These are phyloP conservation scores for Ottelia alismoides DNA, from an alignment of 106 monocot species.

Conservation along the genomic window DNA sequence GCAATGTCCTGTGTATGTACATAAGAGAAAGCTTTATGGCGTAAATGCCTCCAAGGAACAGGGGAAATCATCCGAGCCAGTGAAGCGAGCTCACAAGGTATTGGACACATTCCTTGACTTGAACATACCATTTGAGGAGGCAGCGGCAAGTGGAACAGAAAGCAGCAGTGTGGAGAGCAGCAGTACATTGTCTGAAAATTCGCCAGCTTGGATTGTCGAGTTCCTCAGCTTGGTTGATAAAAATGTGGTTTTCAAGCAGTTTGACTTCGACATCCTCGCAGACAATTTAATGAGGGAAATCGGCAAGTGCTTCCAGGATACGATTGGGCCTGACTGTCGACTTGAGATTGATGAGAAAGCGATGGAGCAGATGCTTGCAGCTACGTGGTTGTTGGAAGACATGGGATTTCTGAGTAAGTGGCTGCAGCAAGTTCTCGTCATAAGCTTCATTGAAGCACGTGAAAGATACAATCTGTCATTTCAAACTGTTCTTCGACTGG, in stretches of 20 bases:
- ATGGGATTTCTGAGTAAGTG: slow-evolving; percentile 6
- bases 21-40: slow-evolving; percentile 37
- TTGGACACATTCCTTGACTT: slow-evolving; percentile 40
- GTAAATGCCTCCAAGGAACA: slow-evolving; percentile 6
- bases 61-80: not conserved
- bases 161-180: slow-evolving; percentile 13
- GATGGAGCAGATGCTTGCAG: slow-evolving; percentile 23
- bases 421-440: slow-evolving; percentile 16
- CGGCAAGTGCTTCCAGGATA: slow-evolving; percentile 1
- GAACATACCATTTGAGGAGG: slow-evolving; percentile 63
- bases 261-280: slow-evolving; percentile 15
- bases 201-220: slow-evolving; percentile 36
- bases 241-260: slow-evolving; percentile 12
- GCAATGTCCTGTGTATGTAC: slow-evolving; percentile 7
- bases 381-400: slow-evolving; percentile 10
- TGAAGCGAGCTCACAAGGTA: slow-evolving; percentile 27
- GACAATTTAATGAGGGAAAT: slow-evolving; percentile 7
- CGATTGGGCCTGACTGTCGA: slow-evolving; percentile 2
- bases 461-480: slow-evolving; percentile 10
- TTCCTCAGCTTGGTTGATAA: slow-evolving; percentile 34
- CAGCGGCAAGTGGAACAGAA: slow-evolving; percentile 11
- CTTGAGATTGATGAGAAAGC: slow-evolving; percentile 14
- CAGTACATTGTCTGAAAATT: slow-evolving; percentile 11
- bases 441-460: slow-evolving; percentile 9
- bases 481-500: slow-evolving; percentile 3